Conservation (phyloP, 2,329 filamentous ascomycete species). For the Colletotrichum sp. region DNA sequence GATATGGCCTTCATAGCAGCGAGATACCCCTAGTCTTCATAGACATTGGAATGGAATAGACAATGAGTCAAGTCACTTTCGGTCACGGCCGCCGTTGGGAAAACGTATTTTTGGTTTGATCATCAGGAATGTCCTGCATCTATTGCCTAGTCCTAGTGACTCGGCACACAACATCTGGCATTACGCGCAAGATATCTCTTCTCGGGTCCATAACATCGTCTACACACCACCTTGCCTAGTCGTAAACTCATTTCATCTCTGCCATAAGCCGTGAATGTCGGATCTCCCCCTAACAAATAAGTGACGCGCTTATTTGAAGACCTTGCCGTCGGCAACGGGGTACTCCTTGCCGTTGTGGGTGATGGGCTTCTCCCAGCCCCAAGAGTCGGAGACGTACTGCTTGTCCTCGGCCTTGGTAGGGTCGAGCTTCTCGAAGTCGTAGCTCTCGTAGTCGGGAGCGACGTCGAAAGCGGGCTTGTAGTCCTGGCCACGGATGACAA, state of each 20-base stretch:
- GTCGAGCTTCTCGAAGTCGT: slow-evolving; percentile 96
- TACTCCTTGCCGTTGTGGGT: slow-evolving; percentile 86
- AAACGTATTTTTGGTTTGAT: background rate
- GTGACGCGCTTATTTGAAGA: slow-evolving; percentile 84
- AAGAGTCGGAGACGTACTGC: slow-evolving; percentile 84
- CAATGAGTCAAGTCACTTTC: background rate
- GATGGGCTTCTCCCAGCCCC: slow-evolving; percentile 90
- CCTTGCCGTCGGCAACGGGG: slow-evolving; percentile 89
- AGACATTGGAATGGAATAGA: background rate
- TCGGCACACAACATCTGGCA: slow-evolving; percentile 17
- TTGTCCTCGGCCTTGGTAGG: slow-evolving; percentile 82
- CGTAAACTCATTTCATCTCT: slow-evolving; percentile 32
- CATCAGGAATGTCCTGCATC: slow-evolving; percentile 16
- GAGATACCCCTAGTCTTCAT: slow-evolving; percentile 8
- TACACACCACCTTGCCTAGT: slow-evolving; percentile 19
- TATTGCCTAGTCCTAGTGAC: slow-evolving; percentile 16
- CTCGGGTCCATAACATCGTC: slow-evolving; percentile 22
- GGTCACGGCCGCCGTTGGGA: background rate
- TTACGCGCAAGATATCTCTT: slow-evolving; percentile 20
- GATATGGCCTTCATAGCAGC: background rate
- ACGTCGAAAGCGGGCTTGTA: slow-evolving; percentile 89
- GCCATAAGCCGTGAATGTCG: slow-evolving; percentile 37
- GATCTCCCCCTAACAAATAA: slow-evolving; percentile 10
- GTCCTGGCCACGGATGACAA: slow-evolving; percentile 93
- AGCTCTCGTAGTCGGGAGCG: slow-evolving; percentile 96